phyloP scores from a whole-genome alignment of 1,284 basidiomycete genomes.

The Cutaneotrichosporon cutaneum region DNA sequence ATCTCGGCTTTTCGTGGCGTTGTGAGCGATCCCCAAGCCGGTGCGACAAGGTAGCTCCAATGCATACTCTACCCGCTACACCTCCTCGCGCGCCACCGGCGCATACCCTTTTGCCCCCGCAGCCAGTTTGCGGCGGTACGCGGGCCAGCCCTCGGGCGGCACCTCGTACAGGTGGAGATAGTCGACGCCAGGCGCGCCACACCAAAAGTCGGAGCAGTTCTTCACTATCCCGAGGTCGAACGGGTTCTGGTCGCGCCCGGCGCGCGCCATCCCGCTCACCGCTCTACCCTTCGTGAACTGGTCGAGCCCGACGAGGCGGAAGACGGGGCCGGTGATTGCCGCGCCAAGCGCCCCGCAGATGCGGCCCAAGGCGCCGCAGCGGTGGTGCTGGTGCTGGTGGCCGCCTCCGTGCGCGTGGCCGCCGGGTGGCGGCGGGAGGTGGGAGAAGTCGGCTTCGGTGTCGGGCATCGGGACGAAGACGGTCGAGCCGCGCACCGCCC shows the following conservation, averaged over 20 bases:
- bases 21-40: neutral
- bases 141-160: slow-evolving; percentile 61
- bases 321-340: slow-evolving; percentile 53
- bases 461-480: slow-evolving; percentile 21
- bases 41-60: neutral
- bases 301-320: slow-evolving; percentile 88
- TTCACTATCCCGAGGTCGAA: slow-evolving; percentile 80
- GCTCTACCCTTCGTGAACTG: slow-evolving; percentile 87
- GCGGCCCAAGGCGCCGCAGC: slow-evolving; percentile 40
- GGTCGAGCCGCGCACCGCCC: slow-evolving; percentile 43
- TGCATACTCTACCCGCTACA: slow-evolving; percentile 13
- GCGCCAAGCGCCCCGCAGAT: slow-evolving; percentile 32
- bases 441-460: slow-evolving; percentile 3
- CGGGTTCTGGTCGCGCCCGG: slow-evolving; percentile 74
- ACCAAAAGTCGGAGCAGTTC: slow-evolving; percentile 98
- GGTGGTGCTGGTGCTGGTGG: slow-evolving; percentile 51
- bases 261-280: slow-evolving; percentile 68
- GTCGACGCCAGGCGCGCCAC: slow-evolving; percentile 76
- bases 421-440: slow-evolving; percentile 7
- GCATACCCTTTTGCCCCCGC: slow-evolving; percentile 32
- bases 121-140: slow-evolving; percentile 40
- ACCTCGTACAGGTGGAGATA: slow-evolving; percentile 89
- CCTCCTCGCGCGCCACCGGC: slow-evolving; percentile 38
- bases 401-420: neutral
- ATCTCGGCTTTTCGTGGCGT: too few species aligned